Percentiles rank a stretch among this genome's conserved stretches.
phyloP scores from a whole-genome alignment of 2,329 filamentous ascomycete genomes.

The Drechslerella stenobrocha region DNA sequence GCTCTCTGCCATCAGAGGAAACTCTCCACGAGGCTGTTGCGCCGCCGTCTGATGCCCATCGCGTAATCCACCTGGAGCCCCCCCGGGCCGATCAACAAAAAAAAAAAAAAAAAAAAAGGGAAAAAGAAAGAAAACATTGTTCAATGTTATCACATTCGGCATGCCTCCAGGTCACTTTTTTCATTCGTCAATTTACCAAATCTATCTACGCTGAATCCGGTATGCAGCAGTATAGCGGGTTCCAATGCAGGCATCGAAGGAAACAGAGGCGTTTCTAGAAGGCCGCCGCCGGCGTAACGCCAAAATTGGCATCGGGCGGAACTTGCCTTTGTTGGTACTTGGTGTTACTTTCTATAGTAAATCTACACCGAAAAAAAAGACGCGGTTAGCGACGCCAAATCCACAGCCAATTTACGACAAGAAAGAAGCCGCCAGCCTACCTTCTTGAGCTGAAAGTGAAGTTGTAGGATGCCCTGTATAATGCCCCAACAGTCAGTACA shows the following conservation, averaged over 20 bases:
- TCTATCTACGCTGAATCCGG: too few species aligned
- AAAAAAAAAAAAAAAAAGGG: too few species aligned
- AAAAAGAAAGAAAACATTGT: too few species aligned
- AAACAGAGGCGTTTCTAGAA: conserved; percentile 29
- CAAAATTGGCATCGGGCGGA: conserved; percentile 16
- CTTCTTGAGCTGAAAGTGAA: conserved; percentile 99
- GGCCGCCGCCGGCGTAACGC: conserved; percentile 5
- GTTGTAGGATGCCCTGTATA: conserved; percentile 74
- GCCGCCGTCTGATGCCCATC: too few species aligned
- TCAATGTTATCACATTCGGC: too few species aligned
- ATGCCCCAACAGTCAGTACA: conserved; percentile 19
- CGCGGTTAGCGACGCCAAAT: conserved; percentile 10
- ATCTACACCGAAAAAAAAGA: conserved; percentile 53
- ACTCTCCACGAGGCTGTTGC: too few species aligned
- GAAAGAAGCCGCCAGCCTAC: conserved; percentile 59
- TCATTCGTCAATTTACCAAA: too few species aligned
- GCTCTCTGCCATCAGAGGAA: background rate
- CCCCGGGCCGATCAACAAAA: too few species aligned
- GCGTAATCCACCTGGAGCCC: too few species aligned
- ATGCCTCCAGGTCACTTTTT: too few species aligned
- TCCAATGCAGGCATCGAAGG: conserved; percentile 14
- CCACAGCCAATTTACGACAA: background rate
- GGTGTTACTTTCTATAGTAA: conserved; percentile 56
- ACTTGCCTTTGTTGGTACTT: conserved; percentile 3
- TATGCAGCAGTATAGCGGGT: background rate